These are phyloP conservation scores for Taxawa tesnikishii DNA, from an alignment of 2,329 filamentous ascomycete species.

Conservation along the genomic window DNA sequence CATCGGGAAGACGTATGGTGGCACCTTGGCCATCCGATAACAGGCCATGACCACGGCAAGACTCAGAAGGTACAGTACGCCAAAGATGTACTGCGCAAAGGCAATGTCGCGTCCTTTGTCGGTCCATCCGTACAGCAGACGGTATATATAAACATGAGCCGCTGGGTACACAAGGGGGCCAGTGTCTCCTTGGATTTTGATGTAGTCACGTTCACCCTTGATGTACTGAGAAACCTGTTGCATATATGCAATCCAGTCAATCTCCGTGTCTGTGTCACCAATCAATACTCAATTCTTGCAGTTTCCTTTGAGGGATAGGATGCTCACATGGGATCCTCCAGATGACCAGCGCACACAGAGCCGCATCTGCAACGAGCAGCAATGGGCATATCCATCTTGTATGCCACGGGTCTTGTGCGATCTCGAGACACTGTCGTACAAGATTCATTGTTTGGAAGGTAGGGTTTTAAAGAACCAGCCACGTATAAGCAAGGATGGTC, in stretches of 20 bases:
- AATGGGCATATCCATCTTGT: conserved; percentile 52
- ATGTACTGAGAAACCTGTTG: conserved; percentile 73
- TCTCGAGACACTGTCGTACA: conserved; percentile 19
- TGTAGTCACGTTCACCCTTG: conserved; percentile 79
- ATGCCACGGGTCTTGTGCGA: conserved; percentile 43
- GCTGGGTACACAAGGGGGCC: conserved; percentile 93
- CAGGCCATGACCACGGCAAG: conserved; percentile 68
- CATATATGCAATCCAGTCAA: conserved; percentile 97
- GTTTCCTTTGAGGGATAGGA: background rate
- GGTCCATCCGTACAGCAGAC: conserved; percentile 64
- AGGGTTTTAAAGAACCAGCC: too few relatives aligned
- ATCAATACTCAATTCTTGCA: conserved; percentile 1
- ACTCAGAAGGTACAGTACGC: conserved; percentile 62
- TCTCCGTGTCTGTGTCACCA: conserved; percentile 75
- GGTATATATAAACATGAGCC: conserved; percentile 86
- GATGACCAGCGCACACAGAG: conserved; percentile 62
- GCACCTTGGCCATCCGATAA: conserved; percentile 57
- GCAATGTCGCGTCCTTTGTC: conserved; percentile 62
- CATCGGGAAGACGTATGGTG: conserved; percentile 77
- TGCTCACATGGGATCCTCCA: conserved; percentile 66
- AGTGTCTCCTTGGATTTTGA: conserved; percentile 71
- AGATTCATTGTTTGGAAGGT: conserved; percentile 26
- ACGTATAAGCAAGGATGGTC: too few relatives aligned
- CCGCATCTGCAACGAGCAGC: conserved; percentile 57
- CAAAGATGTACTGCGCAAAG: conserved; percentile 76